These are phyloP conservation scores for Moricandia moricandioides DNA, from an alignment of 345 rosid species.

Conservation along the genomic window DNA sequence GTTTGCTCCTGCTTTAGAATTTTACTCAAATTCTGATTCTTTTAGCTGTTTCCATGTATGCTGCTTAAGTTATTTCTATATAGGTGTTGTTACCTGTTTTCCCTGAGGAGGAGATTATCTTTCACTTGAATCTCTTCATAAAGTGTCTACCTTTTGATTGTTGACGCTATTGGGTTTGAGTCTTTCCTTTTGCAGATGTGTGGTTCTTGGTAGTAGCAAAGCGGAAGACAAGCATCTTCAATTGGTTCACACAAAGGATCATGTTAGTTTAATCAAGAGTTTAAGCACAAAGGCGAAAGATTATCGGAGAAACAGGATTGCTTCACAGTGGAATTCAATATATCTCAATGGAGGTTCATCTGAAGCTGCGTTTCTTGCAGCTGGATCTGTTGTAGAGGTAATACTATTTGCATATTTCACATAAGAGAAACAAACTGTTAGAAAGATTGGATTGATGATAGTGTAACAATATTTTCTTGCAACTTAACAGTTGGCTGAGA, in stretches of 20 bases:
- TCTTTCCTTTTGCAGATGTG: conserved; percentile 55
- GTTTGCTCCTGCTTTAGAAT: background rate
- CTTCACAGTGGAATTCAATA: conserved; percentile 67
- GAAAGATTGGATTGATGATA: background rate
- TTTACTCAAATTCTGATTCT: conserved; percentile 7
- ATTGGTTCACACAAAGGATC: conserved; percentile 61
- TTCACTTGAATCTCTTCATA: background rate
- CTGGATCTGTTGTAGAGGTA: conserved; percentile 89
- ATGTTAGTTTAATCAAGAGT: conserved; percentile 60
- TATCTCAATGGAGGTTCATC: conserved; percentile 84
- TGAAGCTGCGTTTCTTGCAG: conserved; percentile 81
- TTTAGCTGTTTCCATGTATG: background rate
- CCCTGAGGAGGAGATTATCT: background rate
- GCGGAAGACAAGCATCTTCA: conserved; percentile 60
- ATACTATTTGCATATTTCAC: background rate
- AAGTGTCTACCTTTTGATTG: conserved; percentile 11
- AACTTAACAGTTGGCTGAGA: conserved; percentile 55
- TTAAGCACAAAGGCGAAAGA: conserved; percentile 62
- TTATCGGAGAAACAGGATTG: conserved; percentile 49
- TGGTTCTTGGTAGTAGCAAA: conserved; percentile 60
- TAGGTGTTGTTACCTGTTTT: no score
- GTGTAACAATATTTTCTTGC: background rate
- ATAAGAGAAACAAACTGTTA: background rate
- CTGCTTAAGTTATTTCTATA: background rate
- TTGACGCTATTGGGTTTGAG: background rate